Base-by-base conservation (phyloP, 2,329 filamentous ascomycete genomes). In the Colletotrichum melonis region DNA sequence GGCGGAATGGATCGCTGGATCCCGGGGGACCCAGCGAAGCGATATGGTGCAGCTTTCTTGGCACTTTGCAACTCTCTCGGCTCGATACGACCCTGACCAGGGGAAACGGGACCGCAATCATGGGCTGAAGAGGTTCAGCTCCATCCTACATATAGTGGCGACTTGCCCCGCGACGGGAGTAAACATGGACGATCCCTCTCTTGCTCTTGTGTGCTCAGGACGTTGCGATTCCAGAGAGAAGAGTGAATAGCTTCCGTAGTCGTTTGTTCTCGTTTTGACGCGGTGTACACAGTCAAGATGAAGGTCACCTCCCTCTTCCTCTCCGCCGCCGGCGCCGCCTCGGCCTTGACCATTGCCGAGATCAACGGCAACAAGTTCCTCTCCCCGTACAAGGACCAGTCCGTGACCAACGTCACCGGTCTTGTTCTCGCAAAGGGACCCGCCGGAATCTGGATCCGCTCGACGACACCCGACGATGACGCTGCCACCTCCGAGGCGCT, bases 341-440 rank as follows among this genome's bases (percentile, higher is more conserved):
- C 81, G 52, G 85, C 86, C 57, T 76, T 87, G 68, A 87, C 87
- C 71, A 90, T 92, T 76, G 84, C 86, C 72, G 84, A 91, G 77
- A 93, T 94, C 86, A 94, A 93, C 76, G 92, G 92, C 76, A 86
- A 90, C 77, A 86, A 81, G 26, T 94, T 89, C 81, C 80, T 93
- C 60, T 94, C 92, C 19, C 87, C 91, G 0, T 89, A 89, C 79
- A 84, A 84, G 9, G 88, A 88, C 62, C 82, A 90, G 78, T 82
- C 81, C 7, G 88, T 93, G 63, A 87, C 86, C 26, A 88, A 88
- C 69, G 85, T 94, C 69, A 86, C 87, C 42, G 92, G 92, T 49
- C 82, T 93, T 12, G 86, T 94, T 19, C 92, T 91, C 22, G 92
- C 91, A 42, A 91, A 90, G 78, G 86, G 88, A 0, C 86, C 88